phyloP scores from a whole-genome alignment of 805 yeast species.

The Komagataella pastoris region DNA sequence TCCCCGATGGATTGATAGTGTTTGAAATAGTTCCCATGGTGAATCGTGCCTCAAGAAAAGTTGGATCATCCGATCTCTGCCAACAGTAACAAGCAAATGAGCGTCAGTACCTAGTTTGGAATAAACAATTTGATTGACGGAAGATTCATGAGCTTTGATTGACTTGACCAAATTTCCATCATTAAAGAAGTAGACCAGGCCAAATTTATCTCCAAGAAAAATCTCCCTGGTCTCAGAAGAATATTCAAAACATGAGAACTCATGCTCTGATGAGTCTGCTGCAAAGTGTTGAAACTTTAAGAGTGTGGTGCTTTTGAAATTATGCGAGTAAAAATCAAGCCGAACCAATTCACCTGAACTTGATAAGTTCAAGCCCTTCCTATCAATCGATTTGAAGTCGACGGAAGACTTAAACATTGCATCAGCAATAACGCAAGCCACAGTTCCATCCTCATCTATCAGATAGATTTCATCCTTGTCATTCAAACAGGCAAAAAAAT shows the following conservation, averaged over 20 bases:
- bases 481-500: not conserved
- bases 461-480: not conserved
- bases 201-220: conserved; percentile 36
- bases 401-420: not conserved
- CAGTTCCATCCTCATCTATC: not conserved
- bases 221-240: conserved; percentile 11
- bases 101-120: conserved; percentile 14
- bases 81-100: conserved; percentile 28
- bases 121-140: conserved; percentile 29
- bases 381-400: not conserved
- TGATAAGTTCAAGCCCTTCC: not conserved
- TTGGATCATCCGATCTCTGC: conserved; percentile 55
- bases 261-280: conserved; percentile 23
- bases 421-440: not conserved
- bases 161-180: conserved; percentile 6
- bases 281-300: conserved; percentile 4
- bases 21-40: conserved; percentile 42
- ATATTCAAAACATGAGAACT: conserved; percentile 25
- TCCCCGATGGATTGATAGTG: conserved; percentile 46
- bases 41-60: conserved; percentile 20
- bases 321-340: not conserved
- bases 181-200: conserved; percentile 15
- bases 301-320: not conserved
- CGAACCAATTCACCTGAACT: not conserved
- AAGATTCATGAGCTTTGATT: conserved; percentile 38